phyloP scores from a whole-genome alignment of 2,329 filamentous ascomycete genomes.

The Fusarium tjaetaba region DNA sequence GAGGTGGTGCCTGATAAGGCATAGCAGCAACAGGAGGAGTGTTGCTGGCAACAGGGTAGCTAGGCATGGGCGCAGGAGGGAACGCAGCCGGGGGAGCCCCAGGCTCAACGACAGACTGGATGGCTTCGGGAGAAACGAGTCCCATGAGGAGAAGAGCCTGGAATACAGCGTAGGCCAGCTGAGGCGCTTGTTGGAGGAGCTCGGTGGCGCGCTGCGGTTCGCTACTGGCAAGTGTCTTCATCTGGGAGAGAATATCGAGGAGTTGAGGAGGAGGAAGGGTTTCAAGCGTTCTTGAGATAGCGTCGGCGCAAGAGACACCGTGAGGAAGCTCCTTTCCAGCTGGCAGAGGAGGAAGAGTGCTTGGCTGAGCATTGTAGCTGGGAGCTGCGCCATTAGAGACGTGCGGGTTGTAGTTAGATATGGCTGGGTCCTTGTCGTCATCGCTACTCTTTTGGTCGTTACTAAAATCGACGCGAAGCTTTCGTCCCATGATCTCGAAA shows the following conservation, averaged over 20 bases:
- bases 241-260: slow-evolving; percentile 91
- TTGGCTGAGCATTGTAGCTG: slow-evolving; percentile 50
- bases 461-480: slow-evolving; percentile 93
- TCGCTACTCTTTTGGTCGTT: slow-evolving; percentile 86
- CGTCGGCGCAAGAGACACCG: slow-evolving; percentile 85
- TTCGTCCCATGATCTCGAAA: slow-evolving; percentile 93
- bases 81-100: slow-evolving; percentile 55
- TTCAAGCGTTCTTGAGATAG: slow-evolving; percentile 90
- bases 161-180: slow-evolving; percentile 94
- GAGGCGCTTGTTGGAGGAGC: slow-evolving; percentile 86
- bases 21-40: slow-evolving; percentile 59
- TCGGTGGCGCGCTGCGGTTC: slow-evolving; percentile 88
- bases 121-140: slow-evolving; percentile 84
- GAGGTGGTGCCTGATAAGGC: slow-evolving; percentile 59
- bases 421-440: slow-evolving; percentile 50
- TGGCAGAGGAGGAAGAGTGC: slow-evolving; percentile 81
- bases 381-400: slow-evolving; percentile 49
- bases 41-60: slow-evolving; percentile 34
- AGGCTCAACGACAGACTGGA: slow-evolving; percentile 81
- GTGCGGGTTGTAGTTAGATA: slow-evolving; percentile 39
- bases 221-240: slow-evolving; percentile 87
- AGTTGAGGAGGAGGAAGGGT: slow-evolving; percentile 88
- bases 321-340: slow-evolving; percentile 85
- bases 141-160: slow-evolving; percentile 93
- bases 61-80: slow-evolving; percentile 49